Conservation (phyloP, 2,329 filamentous ascomycete genomes). For the Cryphonectria parasitica region DNA sequence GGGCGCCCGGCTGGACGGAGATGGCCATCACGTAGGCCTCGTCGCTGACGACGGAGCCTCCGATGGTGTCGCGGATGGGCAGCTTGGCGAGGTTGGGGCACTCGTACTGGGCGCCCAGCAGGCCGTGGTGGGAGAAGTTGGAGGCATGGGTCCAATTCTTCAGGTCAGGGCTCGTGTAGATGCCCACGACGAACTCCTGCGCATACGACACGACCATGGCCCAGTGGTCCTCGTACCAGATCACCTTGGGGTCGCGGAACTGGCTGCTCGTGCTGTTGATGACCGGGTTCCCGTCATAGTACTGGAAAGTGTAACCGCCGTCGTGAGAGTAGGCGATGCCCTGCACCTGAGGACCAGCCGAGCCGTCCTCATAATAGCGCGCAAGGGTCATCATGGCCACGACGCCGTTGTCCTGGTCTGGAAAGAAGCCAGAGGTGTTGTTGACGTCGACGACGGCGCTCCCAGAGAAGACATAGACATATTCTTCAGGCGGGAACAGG, state of each 20-base stretch:
- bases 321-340: slow-evolving; percentile 65
- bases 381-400: slow-evolving; percentile 59
- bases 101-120: slow-evolving; percentile 62
- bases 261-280: slow-evolving; percentile 57
- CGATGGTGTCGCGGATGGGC: slow-evolving; percentile 43
- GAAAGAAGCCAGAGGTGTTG: slow-evolving; percentile 70
- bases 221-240: slow-evolving; percentile 61
- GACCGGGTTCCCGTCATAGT: slow-evolving; percentile 64
- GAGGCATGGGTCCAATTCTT: slow-evolving; percentile 60
- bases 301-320: slow-evolving; percentile 63
- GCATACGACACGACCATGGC: slow-evolving; percentile 60
- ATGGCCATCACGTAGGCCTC: slow-evolving; percentile 52
- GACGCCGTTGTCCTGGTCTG: slow-evolving; percentile 50
- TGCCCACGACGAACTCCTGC: slow-evolving; percentile 59
- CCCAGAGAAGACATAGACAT: slow-evolving; percentile 54
- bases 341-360: slow-evolving; percentile 54
- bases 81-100: slow-evolving; percentile 66
- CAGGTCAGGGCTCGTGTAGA: slow-evolving; percentile 64
- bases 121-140: slow-evolving; percentile 59
- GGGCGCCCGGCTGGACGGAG: slow-evolving; percentile 61
- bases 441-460: slow-evolving; percentile 63
- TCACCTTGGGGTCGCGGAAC: slow-evolving; percentile 69
- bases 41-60: slow-evolving; percentile 36
- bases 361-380: slow-evolving; percentile 41
- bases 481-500: slow-evolving; percentile 52